Conservation (phyloP, 2,329 filamentous ascomycete genomes). For the Trichoderma aggressivum region DNA sequence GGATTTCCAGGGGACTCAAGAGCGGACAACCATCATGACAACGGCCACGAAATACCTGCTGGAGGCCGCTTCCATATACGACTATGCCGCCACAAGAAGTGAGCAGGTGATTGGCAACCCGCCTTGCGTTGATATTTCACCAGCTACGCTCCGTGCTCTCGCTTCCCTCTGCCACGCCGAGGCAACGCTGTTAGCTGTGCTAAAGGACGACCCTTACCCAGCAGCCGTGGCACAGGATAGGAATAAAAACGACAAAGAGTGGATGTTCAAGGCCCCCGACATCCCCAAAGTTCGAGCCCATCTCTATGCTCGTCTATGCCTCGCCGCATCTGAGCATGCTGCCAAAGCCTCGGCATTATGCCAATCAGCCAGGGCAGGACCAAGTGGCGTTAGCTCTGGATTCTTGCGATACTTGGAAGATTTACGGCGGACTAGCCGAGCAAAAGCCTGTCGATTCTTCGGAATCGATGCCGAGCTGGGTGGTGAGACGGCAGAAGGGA, state of each 20-base stretch:
- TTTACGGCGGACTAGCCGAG: slow-evolving; percentile 69
- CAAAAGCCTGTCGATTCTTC: slow-evolving; percentile 85
- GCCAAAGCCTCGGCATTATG: slow-evolving; percentile 61
- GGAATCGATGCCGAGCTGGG: slow-evolving; percentile 83
- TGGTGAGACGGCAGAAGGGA: slow-evolving; percentile 76
- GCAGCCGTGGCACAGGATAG: slow-evolving; percentile 75
- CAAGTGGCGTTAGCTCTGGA: slow-evolving; percentile 58
- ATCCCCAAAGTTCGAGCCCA: slow-evolving; percentile 87
- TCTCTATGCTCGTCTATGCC: slow-evolving; percentile 80
- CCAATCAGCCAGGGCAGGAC: slow-evolving; percentile 36
- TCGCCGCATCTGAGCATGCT: slow-evolving; percentile 86
- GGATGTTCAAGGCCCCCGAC: slow-evolving; percentile 91
- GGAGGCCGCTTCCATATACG: slow-evolving; percentile 74
- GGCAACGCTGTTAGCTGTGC: slow-evolving; percentile 81
- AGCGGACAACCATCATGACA: slow-evolving; percentile 66
- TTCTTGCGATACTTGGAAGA: slow-evolving; percentile 73
- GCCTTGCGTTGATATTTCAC: slow-evolving; percentile 53
- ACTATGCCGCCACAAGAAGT: slow-evolving; percentile 61
- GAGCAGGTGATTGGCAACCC: slow-evolving; percentile 40
- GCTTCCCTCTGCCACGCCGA: slow-evolving; percentile 74
- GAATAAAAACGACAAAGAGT: slow-evolving; percentile 81
- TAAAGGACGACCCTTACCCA: slow-evolving; percentile 94
- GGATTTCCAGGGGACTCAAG: slow-evolving; percentile 59
- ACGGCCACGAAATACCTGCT: slow-evolving; percentile 75
- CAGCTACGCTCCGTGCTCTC: slow-evolving; percentile 53